Conservation (phyloP, 352 stramenopile species). For the Phytophthora megakarya region DNA sequence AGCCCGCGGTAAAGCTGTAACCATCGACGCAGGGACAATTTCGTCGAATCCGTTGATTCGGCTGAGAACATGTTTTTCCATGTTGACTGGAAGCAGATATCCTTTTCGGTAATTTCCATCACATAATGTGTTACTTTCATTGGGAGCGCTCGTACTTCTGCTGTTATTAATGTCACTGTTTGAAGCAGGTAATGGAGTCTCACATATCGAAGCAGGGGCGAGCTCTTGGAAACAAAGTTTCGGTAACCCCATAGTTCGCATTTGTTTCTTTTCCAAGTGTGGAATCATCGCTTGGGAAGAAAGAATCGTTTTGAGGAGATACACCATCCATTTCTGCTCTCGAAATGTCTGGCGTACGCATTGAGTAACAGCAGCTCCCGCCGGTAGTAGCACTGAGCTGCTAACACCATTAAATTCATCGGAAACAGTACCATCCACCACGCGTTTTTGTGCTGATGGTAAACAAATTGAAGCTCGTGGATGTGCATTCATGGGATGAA, state of each 20-base stretch:
- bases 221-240: slow-evolving; percentile 58
- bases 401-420: neutral
- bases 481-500: neutral
- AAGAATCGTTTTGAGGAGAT: slow-evolving; percentile 68
- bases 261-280: slow-evolving; percentile 72
- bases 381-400: neutral
- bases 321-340: slow-evolving; percentile 74
- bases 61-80: slow-evolving; percentile 57
- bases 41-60: slow-evolving; percentile 20
- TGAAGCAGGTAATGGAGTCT: neutral
- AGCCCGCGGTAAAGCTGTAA: slow-evolving; percentile 5
- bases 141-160: slow-evolving; percentile 14
- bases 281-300: slow-evolving; percentile 70
- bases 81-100: slow-evolving; percentile 55
- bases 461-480: neutral
- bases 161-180: slow-evolving; percentile 20
- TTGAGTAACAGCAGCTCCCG: slow-evolving; percentile 32
- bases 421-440: neutral
- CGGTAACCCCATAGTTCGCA: slow-evolving; percentile 52
- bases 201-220: neutral
- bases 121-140: slow-evolving; percentile 2
- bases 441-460: neutral
- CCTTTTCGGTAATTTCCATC: slow-evolving; percentile 23
- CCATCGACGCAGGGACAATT: slow-evolving; percentile 29
- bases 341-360: slow-evolving; percentile 64